A percentile compares a stretch with the other conserved stretches of the same genome.
phyloP scores from a whole-genome alignment of 345 rosid genomes.

The Odontarrhena argentea region DNA sequence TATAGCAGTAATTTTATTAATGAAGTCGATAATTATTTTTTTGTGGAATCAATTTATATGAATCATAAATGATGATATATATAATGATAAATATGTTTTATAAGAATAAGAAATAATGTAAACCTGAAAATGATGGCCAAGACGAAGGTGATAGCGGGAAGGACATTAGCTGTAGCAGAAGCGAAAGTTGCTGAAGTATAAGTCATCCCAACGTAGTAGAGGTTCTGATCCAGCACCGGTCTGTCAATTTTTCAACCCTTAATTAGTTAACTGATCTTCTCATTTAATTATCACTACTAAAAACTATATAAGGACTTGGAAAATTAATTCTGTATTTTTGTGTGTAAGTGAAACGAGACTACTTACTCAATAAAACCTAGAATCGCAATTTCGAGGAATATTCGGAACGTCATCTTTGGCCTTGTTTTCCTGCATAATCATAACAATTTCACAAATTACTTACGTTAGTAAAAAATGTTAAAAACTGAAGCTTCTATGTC shows the following conservation, averaged over 20 bases:
- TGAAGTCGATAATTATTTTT: not conserved
- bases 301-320: not conserved
- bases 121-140: conserved; percentile 87
- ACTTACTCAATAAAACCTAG: conserved; percentile 91
- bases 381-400: conserved; percentile 66
- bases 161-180: conserved; percentile 65
- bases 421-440: conserved; percentile 68
- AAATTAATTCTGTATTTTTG: not conserved
- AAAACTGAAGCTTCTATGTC: not conserved
- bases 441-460: conserved; percentile 11
- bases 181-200: conserved; percentile 91
- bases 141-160: conserved; percentile 81
- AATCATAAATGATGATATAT: too few relatives aligned
- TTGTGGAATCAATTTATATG: conserved; percentile 3
- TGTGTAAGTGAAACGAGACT: not conserved
- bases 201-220: conserved; percentile 86
- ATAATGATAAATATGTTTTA: not conserved
- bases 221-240: conserved; percentile 93
- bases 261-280: not conserved
- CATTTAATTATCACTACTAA: not conserved
- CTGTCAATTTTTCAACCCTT: conserved; percentile 46
- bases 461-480: not conserved
- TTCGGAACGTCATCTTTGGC: conserved; percentile 78
- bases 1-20: not conserved
- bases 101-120: not conserved